A percentile compares a stretch with the other conserved stretches of the same genome.
Evolutionary conservation across 75 land plant species (phyloP).

Genomic region (Picea sitchensis): DNA sequence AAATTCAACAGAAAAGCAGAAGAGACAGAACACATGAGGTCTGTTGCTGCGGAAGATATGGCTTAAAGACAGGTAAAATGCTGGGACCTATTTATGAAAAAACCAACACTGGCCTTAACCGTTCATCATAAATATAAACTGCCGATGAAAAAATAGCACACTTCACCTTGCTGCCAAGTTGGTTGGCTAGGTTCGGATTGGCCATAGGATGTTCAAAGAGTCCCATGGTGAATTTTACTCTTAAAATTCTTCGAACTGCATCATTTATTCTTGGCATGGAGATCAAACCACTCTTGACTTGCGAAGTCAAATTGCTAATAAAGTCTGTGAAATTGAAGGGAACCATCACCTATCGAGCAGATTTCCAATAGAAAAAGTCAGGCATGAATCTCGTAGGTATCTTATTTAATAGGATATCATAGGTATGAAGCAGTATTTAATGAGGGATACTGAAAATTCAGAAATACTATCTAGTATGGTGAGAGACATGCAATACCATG

Average conservation of each 20-base stretch:
- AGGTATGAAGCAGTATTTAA: background rate
- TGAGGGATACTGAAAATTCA: background rate
- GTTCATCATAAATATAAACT: too few relatives aligned
- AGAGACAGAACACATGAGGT: background rate
- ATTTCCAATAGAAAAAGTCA: too few relatives aligned
- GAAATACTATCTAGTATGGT: background rate
- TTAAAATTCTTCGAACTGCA: too few relatives aligned
- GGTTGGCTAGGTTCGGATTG: too few relatives aligned
- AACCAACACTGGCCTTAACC: background rate
- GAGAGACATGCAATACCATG: conserved; percentile 33
- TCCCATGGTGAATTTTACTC: too few relatives aligned
- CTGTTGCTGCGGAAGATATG: background rate
- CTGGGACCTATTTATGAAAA: background rate
- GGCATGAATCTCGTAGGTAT: background rate
- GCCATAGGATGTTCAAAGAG: too few relatives aligned
- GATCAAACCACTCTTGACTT: background rate
- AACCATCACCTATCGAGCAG: too few relatives aligned
- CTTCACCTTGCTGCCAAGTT: too few relatives aligned
- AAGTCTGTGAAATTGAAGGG: too few relatives aligned
- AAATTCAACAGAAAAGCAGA: background rate
- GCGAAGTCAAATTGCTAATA: background rate
- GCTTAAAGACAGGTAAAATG: background rate
- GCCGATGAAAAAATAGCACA: too few relatives aligned
- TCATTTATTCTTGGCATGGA: too few relatives aligned
- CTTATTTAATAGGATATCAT: background rate